Percentiles rank a stretch among this genome's conserved stretches.
Conservation (phyloP, 441 rosid species). For the Populus trichocarpa region DNA sequence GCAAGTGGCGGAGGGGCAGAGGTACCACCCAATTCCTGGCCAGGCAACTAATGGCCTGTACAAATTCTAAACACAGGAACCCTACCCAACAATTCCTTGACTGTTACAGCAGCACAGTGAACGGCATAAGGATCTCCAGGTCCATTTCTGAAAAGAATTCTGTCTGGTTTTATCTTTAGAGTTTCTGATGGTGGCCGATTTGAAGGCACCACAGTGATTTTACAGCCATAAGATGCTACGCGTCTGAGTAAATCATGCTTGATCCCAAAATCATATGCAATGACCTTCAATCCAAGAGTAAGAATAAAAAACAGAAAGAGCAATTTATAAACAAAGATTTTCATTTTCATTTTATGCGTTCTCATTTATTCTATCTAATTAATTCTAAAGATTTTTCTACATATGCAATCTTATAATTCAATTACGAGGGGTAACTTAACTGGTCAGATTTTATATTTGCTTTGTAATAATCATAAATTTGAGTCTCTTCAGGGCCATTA, state of each 20-base stretch:
- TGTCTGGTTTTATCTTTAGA: slow-evolving; percentile 74
- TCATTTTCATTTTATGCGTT: neutral
- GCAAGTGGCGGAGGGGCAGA: too few species aligned
- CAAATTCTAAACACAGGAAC: slow-evolving; percentile 91
- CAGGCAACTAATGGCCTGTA: slow-evolving; percentile 93
- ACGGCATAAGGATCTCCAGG: slow-evolving; percentile 97
- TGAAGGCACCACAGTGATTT: slow-evolving; percentile 83
- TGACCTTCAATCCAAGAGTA: slow-evolving; percentile 44
- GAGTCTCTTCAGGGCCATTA: fast-evolving
- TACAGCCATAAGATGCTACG: slow-evolving; percentile 75
- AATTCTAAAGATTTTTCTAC: too few species aligned
- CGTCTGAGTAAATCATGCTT: slow-evolving; percentile 88
- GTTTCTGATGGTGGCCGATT: slow-evolving; percentile 78
- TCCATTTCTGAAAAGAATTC: slow-evolving; percentile 92
- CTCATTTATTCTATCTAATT: neutral
- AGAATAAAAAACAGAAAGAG: neutral
- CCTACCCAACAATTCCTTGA: slow-evolving; percentile 68
- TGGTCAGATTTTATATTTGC: fast-evolving
- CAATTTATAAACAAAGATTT: slow-evolving; percentile 4
- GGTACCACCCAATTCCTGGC: slow-evolving; percentile 86
- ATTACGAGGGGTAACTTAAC: fast-evolving
- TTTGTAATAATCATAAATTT: too few species aligned
- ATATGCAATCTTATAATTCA: too few species aligned
- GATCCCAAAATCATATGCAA: slow-evolving; percentile 89
- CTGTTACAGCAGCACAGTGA: slow-evolving; percentile 84